Evolutionary conservation across 164 flowering plant species (phyloP).

Genomic region (Pachysandra terminalis): DNA sequence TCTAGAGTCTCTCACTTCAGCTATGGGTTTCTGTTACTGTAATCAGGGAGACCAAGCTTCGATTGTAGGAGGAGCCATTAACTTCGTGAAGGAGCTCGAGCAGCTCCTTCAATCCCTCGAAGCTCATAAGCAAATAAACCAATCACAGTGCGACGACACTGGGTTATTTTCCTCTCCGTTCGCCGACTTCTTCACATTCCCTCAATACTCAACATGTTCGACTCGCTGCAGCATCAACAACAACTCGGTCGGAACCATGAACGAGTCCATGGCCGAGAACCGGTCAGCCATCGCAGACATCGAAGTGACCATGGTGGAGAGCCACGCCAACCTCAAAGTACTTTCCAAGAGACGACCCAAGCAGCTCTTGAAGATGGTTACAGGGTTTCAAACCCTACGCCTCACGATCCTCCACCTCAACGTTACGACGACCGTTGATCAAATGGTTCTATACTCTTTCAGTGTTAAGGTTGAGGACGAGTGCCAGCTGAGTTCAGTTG

Average conservation of each 20-base stretch:
- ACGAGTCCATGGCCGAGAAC: slow-evolving; percentile 15
- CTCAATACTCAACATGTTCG: slow-evolving; percentile 42
- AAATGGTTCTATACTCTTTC: slow-evolving; percentile 63
- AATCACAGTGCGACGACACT: neutral
- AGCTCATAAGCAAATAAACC: slow-evolving; percentile 29
- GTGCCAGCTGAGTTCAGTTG: slow-evolving; percentile 48
- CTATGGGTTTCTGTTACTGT: neutral
- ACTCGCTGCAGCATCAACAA: slow-evolving; percentile 4
- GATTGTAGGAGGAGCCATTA: slow-evolving; percentile 86
- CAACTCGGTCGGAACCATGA: neutral
- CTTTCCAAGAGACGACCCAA: slow-evolving; percentile 48
- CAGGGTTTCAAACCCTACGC: slow-evolving; percentile 49
- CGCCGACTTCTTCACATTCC: slow-evolving; percentile 61
- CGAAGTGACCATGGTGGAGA: slow-evolving; percentile 88
- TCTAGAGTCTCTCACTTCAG: no score
- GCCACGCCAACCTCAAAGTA: slow-evolving; percentile 78
- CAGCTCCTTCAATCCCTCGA: slow-evolving; percentile 67
- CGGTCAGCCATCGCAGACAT: slow-evolving; percentile 53
- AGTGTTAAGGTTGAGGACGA: slow-evolving; percentile 85
- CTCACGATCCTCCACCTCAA: slow-evolving; percentile 78
- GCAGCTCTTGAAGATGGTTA: slow-evolving; percentile 69
- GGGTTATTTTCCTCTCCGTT: slow-evolving; percentile 35
- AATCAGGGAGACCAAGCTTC: slow-evolving; percentile 95
- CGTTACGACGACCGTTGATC: slow-evolving; percentile 57
- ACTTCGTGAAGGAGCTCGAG: slow-evolving; percentile 86